A percentile compares a stretch with the other conserved stretches of the same genome.
phyloP scores from a whole-genome alignment of 305 asterid genomes.

The Solanum hybrid region DNA sequence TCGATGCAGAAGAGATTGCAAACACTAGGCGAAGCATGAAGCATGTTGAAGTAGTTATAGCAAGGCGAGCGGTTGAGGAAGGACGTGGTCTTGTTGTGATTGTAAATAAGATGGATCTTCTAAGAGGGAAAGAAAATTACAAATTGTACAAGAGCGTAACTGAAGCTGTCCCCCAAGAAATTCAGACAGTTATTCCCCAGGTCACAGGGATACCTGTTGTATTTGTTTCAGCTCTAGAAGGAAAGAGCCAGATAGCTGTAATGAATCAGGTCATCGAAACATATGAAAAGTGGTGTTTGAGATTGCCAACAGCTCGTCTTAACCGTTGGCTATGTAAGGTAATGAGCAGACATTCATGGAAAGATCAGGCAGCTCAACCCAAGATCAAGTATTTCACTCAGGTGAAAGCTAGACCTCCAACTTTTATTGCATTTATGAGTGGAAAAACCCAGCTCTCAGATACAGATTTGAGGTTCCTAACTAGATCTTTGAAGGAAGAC shows the following conservation, averaged over 20 bases:
- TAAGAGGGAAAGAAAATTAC: slow-evolving; percentile 44
- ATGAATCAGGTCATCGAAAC: slow-evolving; percentile 70
- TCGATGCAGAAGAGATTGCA: slow-evolving; percentile 89
- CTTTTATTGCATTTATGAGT: slow-evolving; percentile 81
- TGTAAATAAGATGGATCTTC: slow-evolving; percentile 87
- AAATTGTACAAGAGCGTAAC: slow-evolving; percentile 45
- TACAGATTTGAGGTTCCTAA: slow-evolving; percentile 73
- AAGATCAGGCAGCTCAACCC: slow-evolving; percentile 81
- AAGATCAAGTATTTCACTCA: slow-evolving; percentile 92
- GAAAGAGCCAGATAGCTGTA: slow-evolving; percentile 55
- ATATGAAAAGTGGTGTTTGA: slow-evolving; percentile 79
- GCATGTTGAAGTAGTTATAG: slow-evolving; percentile 92
- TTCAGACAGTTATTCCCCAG: slow-evolving; percentile 92
- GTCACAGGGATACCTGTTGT: slow-evolving; percentile 84
- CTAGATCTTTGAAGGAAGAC: slow-evolving; percentile 76
- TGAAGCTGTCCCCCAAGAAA: slow-evolving; percentile 73
- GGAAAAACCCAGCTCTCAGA: slow-evolving; percentile 60
- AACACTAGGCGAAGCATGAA: slow-evolving; percentile 68
- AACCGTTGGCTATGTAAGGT: slow-evolving; percentile 94
- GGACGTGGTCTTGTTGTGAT: slow-evolving; percentile 84
- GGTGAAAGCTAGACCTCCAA: slow-evolving; percentile 93
- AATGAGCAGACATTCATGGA: slow-evolving; percentile 97
- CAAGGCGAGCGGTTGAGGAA: slow-evolving; percentile 90
- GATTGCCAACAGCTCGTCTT: slow-evolving; percentile 82
- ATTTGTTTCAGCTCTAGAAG: slow-evolving; percentile 90